Conservation (phyloP, 2,329 filamentous ascomycete species). For the Cercospora beticola region DNA sequence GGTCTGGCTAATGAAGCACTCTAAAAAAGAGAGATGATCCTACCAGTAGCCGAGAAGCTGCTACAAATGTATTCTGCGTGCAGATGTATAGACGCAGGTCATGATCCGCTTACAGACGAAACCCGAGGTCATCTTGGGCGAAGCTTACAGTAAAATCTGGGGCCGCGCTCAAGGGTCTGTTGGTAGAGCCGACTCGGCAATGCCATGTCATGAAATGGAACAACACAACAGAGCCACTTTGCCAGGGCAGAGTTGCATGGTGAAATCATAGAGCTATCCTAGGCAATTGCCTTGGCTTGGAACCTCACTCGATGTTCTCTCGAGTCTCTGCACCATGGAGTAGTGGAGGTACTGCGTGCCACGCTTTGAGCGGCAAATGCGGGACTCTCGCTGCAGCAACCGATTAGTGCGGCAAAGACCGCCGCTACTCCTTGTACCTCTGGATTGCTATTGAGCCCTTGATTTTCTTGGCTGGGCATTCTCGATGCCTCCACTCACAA, state of each 20-base stretch:
- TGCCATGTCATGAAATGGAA: background rate
- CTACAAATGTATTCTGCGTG: background rate
- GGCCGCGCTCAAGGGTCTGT: background rate
- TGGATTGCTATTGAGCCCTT: slow-evolving; percentile 1
- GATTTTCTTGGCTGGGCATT: background rate
- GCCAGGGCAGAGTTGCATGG: background rate
- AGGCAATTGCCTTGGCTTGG: background rate
- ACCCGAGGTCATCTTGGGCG: slow-evolving; percentile 4
- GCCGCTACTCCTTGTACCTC: slow-evolving; percentile 3
- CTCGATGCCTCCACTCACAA: background rate
- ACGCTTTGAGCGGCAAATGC: slow-evolving; percentile 7
- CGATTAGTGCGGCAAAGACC: slow-evolving; percentile 3
- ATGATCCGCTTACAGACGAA: background rate
- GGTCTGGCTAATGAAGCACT: no score
- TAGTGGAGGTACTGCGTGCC: background rate
- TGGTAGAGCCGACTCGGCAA: background rate
- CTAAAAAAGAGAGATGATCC: background rate
- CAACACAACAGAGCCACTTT: background rate
- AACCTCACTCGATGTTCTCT: background rate
- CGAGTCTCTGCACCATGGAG: background rate
- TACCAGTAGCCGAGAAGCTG: background rate
- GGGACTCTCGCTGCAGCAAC: background rate
- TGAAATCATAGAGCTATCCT: background rate
- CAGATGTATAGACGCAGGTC: background rate
- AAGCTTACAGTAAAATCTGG: background rate